A percentile compares a stretch with the other conserved stretches of the same genome.
Evolutionary conservation across 805 yeast genomes (phyloP).

Genomic region (Lipomyces mesembrius): DNA sequence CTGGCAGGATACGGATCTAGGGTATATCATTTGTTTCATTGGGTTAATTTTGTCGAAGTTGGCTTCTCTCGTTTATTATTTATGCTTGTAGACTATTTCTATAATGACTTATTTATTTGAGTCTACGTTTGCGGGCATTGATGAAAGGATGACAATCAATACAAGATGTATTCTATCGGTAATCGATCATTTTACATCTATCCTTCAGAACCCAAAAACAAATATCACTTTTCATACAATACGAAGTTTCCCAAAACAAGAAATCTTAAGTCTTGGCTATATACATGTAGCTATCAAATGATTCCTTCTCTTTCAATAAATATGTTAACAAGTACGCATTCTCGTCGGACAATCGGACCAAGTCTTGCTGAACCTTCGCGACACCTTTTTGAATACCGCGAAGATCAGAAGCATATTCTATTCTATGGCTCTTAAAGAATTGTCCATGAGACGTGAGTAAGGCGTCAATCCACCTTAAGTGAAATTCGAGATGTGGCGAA

Average conservation of each 20-base stretch:
- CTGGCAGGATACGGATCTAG: background rate
- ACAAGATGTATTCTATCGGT: background rate
- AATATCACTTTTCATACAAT: background rate
- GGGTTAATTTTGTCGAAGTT: background rate
- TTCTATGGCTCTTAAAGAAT: conserved; percentile 65
- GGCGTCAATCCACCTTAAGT: conserved; percentile 76
- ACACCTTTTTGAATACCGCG: conserved; percentile 30
- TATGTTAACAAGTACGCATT: conserved; percentile 27
- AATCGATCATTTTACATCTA: background rate
- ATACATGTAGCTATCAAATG: conserved; percentile 23
- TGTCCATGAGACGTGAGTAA: conserved; percentile 76
- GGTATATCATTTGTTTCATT: conserved; percentile 1
- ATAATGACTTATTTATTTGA: background rate
- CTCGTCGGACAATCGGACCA: conserved; percentile 31
- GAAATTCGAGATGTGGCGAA: conserved; percentile 83
- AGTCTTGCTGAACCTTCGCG: conserved; percentile 21
- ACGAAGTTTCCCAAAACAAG: background rate
- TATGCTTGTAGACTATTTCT: background rate
- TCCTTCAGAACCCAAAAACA: background rate
- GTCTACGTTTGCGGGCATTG: background rate
- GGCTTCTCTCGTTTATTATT: conserved; percentile 1
- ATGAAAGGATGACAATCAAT: background rate
- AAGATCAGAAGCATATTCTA: conserved; percentile 54
- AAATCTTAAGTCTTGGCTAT: background rate
- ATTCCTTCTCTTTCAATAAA: conserved; percentile 22